A percentile compares a stretch with the other conserved stretches of the same genome.
These are phyloP conservation scores for Fusarium citri DNA, from an alignment of 2,329 filamentous ascomycete species.

Conservation along the genomic window DNA sequence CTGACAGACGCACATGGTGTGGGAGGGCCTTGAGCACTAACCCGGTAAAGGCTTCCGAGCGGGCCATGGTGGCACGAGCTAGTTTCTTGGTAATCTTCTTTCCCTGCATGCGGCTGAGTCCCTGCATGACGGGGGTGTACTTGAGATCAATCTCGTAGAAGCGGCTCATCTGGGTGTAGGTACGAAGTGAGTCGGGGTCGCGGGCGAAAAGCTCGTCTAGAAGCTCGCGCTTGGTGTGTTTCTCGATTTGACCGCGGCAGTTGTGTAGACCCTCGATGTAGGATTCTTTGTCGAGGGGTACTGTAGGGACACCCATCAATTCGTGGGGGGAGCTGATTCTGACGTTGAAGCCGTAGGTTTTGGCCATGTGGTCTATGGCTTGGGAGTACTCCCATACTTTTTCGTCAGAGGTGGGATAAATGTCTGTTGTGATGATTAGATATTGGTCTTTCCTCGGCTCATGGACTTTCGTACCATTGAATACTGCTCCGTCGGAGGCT, in stretches of 20 bases:
- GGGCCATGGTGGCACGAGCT: slow-evolving; percentile 8
- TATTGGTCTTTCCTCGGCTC: neutral
- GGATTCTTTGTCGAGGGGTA: slow-evolving; percentile 4
- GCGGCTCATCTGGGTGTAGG: slow-evolving; percentile 15
- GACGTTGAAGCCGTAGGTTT: neutral
- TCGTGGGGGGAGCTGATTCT: slow-evolving; percentile 8
- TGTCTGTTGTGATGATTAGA: neutral
- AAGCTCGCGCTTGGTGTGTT: slow-evolving; percentile 2
- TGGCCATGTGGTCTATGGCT: slow-evolving; percentile 7
- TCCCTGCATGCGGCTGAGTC: slow-evolving; percentile 11
- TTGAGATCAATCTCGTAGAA: slow-evolving; percentile 12
- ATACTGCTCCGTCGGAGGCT: slow-evolving; percentile 6
- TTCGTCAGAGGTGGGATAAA: slow-evolving; percentile 10
- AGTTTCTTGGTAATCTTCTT: slow-evolving; percentile 12
- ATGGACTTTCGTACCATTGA: neutral
- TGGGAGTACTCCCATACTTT: slow-evolving; percentile 8
- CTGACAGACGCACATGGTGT: slow-evolving; percentile 9
- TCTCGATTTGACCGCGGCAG: slow-evolving; percentile 2
- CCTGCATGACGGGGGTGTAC: slow-evolving; percentile 7
- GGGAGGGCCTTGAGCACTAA: slow-evolving; percentile 1
- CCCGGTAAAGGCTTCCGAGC: slow-evolving; percentile 9
- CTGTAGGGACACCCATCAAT: slow-evolving; percentile 6
- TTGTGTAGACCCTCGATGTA: slow-evolving; percentile 13
- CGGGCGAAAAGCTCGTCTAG: slow-evolving; percentile 3
- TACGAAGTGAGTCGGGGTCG: slow-evolving; percentile 8